Base-by-base conservation (phyloP, 306 rosid genomes). In the Citrullus amarus region DNA sequence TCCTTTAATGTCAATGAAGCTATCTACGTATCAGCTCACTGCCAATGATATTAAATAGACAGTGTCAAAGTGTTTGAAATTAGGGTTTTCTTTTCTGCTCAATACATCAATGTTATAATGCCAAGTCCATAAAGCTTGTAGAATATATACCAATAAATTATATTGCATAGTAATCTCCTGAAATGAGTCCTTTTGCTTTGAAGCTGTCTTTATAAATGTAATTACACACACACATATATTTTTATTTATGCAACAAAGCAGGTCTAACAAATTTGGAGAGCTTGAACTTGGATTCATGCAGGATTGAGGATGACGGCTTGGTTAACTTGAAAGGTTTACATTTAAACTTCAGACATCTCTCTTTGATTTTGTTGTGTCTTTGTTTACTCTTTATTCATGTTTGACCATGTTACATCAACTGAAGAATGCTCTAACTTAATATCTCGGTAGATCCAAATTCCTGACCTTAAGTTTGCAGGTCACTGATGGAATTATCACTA, bases 221-320 rank as follows among this genome's bases (percentile, higher is more conserved):
- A 13, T 46, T 22, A 8, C 8, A 10, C 10, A 16, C 12, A 5
- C 5, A 46, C 6, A 22, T 25, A 9, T 59, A 20, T 28, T 5
- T 20, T 25, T 22, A 48, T 32, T 25, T 48, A 3, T 71, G 10
- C 81, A 76, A 68, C 76, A 44, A 57, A 63, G 77, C 88, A 94
- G 98, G 90, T 83, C 77, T 92, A 86, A 88, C 87, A 77, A 89
- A 84, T 81, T 82, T 95, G 89, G 97, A 92, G 84, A 89, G 93
- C 86, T 88, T 95, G 92, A 88, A 91, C 86, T 87, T 95, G 84
- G 98, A 95, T 82, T 92, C 97, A 13, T 91, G 98, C 85, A 82
- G 82, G 83, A 89, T 92, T 76, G 87, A 93, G 74, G 98, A 91
- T 82, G 92, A 85, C 66, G 97, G 98, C 76, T 82, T 95, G 83